These are phyloP conservation scores for Phylloboletellus chloephorus DNA, from an alignment of 1,284 basidiomycete genomes.

Conservation along the genomic window DNA sequence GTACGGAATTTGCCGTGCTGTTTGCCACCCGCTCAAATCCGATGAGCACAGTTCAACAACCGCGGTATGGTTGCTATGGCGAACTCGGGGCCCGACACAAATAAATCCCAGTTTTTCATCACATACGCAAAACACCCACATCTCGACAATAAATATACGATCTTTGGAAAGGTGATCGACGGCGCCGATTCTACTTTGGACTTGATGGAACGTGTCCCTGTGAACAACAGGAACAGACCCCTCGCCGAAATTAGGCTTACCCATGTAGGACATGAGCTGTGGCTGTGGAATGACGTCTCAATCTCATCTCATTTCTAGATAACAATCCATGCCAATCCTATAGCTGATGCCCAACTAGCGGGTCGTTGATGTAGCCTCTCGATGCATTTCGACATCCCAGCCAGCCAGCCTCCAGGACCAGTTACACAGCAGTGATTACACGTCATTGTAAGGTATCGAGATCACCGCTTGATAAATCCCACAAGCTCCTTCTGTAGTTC, in stretches of 20 bases:
- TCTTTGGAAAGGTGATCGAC: constrained; percentile 94
- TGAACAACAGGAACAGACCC: constrained; percentile 88
- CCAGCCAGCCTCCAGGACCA: constrained; percentile 1
- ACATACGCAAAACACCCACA: constrained; percentile 90
- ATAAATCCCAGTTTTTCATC: constrained; percentile 95
- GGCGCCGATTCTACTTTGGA: constrained; percentile 87
- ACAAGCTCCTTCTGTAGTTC: constrained; percentile 93
- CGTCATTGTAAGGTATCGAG: constrained; percentile 14
- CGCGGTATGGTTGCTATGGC: constrained; percentile 97
- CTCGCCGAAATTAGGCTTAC: constrained; percentile 78
- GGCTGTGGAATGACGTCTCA: constrained; percentile 1
- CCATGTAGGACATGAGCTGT: constrained; percentile 47
- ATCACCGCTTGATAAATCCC: constrained; percentile 74
- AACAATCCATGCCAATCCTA: constrained; percentile 93
- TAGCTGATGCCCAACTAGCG: constrained; percentile 64
- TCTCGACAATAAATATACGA: constrained; percentile 91
- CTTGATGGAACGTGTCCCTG: constrained; percentile 84
- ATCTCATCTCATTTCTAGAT: constrained; percentile 44
- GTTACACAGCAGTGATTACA: constrained; percentile 11
- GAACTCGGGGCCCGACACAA: constrained; percentile 88
- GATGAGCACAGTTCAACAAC: constrained; percentile 70
- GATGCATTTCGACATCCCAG: constrained; percentile 5
- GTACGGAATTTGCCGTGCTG: constrained; percentile 37
- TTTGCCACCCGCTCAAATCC: neutral
- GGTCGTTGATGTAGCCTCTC: constrained; percentile 21